These are phyloP conservation scores for Fusarium nodosum DNA, from an alignment of 2,329 filamentous ascomycete species.

Conservation along the genomic window DNA sequence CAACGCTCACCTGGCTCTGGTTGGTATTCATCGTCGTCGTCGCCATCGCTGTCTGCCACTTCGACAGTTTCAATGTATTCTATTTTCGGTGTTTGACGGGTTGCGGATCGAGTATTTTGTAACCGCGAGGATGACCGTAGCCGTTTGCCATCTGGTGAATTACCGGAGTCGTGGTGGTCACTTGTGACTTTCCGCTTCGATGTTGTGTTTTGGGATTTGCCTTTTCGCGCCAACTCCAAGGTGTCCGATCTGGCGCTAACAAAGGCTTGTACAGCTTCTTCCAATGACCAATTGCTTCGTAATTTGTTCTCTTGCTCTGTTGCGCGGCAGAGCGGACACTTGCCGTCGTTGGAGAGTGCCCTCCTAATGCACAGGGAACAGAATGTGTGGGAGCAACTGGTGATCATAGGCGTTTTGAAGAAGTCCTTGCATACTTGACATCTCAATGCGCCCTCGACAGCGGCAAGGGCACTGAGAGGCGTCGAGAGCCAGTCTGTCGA, in stretches of 20 bases:
- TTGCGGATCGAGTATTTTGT: conserved; percentile 59
- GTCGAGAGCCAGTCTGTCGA: conserved; percentile 89
- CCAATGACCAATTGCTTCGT: conserved; percentile 84
- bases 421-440: conserved; percentile 99
- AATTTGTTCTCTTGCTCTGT: conserved; percentile 87
- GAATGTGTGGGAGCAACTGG: conserved; percentile 94
- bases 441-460: conserved; percentile 86
- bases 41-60: conserved; percentile 39
- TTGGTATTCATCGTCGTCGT: conserved; percentile 51
- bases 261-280: conserved; percentile 88
- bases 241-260: conserved; percentile 72
- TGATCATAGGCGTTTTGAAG: conserved; percentile 94
- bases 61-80: conserved; percentile 47
- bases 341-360: conserved; percentile 84
- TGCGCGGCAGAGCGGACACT: conserved; percentile 86
- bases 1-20: conserved; percentile 48
- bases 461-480: conserved; percentile 72
- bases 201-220: conserved; percentile 10
- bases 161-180: conserved; percentile 49
- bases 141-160: conserved; percentile 60
- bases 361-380: conserved; percentile 96
- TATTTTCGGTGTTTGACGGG: conserved; percentile 43
- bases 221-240: conserved; percentile 72
- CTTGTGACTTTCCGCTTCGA: conserved; percentile 67
- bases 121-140: conserved; percentile 66